Evolutionary conservation across 2,329 filamentous ascomycete genomes (phyloP), one percentile per base, ranked within the genome.

Genomic region (Microsporum ferrugineum): DNA sequence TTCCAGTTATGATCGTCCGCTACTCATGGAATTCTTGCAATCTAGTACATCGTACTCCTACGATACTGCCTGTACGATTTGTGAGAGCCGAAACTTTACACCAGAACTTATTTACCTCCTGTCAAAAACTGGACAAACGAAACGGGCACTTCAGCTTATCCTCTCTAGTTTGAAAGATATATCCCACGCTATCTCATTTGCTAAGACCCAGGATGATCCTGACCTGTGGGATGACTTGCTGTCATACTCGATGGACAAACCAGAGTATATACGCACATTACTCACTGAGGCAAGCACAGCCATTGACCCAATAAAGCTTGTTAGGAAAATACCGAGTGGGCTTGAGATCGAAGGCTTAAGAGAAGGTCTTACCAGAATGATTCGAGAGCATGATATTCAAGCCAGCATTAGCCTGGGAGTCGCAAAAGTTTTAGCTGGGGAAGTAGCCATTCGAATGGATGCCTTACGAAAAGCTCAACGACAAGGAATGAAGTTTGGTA

Each of bases 201-300:
- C 91, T 60, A 96, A 96, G 72, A 87, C 91, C 64, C 91, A 97
- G 70, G 86, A 94, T 65, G 91, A 96, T 68, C 85, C 87, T 0
- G 91, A 96, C 67, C 80, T 99, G 0, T 99, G 94, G 94, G 88
- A 96, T 65, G 91, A 97, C 69, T 80, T 99, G 5, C 82, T 99
- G 4, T 85, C 92, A 67, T 97, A 97, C 73, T 92, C 88, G 63
- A 97, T 99, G 94, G 91, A 96, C 75, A 96, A 96, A 70, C 94
- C 94, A 0, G 84, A 84, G 45, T 99, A 99, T 75, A 97, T 99
- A 66, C 87, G 89, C 10, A 91, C 89, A 0, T 78, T 99, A 2
- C 83, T 99, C 0, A 90, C 96, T 69, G 90, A 97, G 75, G 92
- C 96, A 1, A 94, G 94, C 39, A 97, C 91, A 0, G 85, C 90